phyloP scores from a whole-genome alignment of 768 basidiomycete species.

The Kwoniella europaea region DNA sequence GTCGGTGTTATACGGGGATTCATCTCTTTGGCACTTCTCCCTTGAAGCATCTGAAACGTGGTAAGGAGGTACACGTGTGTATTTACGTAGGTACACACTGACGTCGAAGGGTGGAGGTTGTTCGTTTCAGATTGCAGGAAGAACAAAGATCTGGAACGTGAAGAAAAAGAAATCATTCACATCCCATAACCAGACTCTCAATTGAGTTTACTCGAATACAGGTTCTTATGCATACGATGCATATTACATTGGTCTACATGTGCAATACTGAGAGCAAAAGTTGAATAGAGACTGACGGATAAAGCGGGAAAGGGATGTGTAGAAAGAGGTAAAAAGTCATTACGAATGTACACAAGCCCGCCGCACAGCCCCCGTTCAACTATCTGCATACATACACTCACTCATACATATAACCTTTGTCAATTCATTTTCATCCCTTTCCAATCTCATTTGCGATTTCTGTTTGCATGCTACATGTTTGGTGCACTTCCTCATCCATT shows the following conservation, averaged over 20 bases:
- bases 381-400: not conserved
- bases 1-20: not conserved
- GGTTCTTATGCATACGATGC: not conserved
- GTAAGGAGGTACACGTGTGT: not conserved
- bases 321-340: not conserved
- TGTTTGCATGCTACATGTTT: too few relatives aligned
- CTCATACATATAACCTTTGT: not conserved
- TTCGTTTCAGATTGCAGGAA: slow-evolving; percentile 9
- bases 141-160: not conserved
- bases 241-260: not conserved
- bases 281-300: not conserved
- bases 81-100: slow-evolving; percentile 2
- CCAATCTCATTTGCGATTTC: not conserved
- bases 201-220: not conserved
- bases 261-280: not conserved
- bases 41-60: slow-evolving; percentile 4
- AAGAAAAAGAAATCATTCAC: slow-evolving; percentile 14
- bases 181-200: not conserved
- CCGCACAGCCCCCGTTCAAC: slow-evolving; percentile 10
- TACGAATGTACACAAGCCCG: slow-evolving; percentile 10
- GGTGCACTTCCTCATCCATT: not conserved
- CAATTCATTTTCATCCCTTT: not conserved
- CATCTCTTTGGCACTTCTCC: not conserved
- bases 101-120: slow-evolving; percentile 1
- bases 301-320: not conserved